Evolutionary conservation across 768 basidiomycete species (phyloP).

Genomic region (Russula sp.): DNA sequence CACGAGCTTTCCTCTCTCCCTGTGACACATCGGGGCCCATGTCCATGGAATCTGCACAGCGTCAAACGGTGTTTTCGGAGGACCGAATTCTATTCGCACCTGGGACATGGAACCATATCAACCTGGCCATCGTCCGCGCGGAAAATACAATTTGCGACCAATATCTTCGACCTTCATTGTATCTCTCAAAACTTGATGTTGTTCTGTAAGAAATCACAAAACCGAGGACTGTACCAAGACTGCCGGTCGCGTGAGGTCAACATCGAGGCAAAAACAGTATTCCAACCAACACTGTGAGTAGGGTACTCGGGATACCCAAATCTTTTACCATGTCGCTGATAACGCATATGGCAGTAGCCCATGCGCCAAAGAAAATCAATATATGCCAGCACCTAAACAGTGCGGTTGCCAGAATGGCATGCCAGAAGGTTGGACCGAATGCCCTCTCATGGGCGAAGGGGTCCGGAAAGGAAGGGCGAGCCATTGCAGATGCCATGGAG

Average conservation of each 20-base stretch:
- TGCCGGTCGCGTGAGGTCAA: constrained; percentile 31
- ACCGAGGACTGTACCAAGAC: constrained; percentile 61
- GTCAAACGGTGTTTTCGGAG: neutral
- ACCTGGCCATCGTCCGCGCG: constrained; percentile 51
- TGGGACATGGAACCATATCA: constrained; percentile 64
- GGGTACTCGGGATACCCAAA: constrained; percentile 43
- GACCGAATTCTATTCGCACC: constrained; percentile 32
- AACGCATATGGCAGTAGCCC: constrained; percentile 53
- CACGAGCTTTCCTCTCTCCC: constrained; percentile 40
- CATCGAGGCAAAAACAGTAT: neutral
- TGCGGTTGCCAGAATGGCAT: constrained; percentile 36
- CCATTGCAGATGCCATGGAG: neutral
- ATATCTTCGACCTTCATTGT: constrained; percentile 62
- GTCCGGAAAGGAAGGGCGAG: constrained; percentile 22
- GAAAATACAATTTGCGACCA: constrained; percentile 65
- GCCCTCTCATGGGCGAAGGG: constrained; percentile 18
- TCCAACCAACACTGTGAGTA: constrained; percentile 60
- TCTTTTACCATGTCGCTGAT: constrained; percentile 44
- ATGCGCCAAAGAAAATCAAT: constrained; percentile 55
- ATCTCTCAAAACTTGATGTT: constrained; percentile 68
- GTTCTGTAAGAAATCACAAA: constrained; percentile 70
- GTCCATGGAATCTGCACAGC: constrained; percentile 27
- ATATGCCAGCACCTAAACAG: constrained; percentile 62
- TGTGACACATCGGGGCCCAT: constrained; percentile 19
- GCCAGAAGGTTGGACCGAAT: constrained; percentile 19